Base-by-base conservation (phyloP, 129 eudicot species). In the Helichrysum umbraculigerum region DNA sequence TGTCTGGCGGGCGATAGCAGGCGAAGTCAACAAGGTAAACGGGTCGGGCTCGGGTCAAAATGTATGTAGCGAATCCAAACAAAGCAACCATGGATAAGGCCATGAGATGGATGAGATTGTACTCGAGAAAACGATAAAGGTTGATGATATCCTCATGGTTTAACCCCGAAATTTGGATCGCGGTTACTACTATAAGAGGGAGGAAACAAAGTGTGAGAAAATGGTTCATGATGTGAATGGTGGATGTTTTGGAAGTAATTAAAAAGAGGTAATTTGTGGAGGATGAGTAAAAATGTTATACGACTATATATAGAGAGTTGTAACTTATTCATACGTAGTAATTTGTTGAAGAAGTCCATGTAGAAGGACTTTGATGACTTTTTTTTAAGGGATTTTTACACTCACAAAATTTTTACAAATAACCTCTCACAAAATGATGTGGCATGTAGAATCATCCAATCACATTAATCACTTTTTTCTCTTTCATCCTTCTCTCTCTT, bases 131-230 rank as follows among this genome's bases (percentile, higher is more conserved):
- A 16, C 4, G 35, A 19, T 63, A 63, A 17, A 63, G 42, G 68
- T 63, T 63, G n/a, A 25, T 30, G 42, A 63, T 30, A 30, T 63
- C 67, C 3, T 61, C 33, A 28, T 21, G 37, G 66, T 22, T 62
- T 62, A 62, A 62, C 6, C 19, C 39, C 6, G 41, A 30, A 63
- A 33, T 33, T 63, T 30, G 41, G 39, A 63, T 30, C 4, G 41
- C 68, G n/a, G 37, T 33, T 7, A 73, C 16, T 6, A 69, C 22
- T 28, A 81, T 33, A 5, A 80, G 41, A 20, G 82, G 82, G 62
- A 73, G 32, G 28, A 84, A 65, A 41, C 77, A 66, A n/a, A 84
- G 77, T 15, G 51, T 22, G 4, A 81, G 19, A 16, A 80, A 56
- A 58, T 84, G 66, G 47, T 71, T 57, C 32, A 72, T 69, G 4